A percentile compares a stretch with the other conserved stretches of the same genome.
Conservation (phyloP, 257 asterid genomes). For the Handroanthus guayacan region DNA sequence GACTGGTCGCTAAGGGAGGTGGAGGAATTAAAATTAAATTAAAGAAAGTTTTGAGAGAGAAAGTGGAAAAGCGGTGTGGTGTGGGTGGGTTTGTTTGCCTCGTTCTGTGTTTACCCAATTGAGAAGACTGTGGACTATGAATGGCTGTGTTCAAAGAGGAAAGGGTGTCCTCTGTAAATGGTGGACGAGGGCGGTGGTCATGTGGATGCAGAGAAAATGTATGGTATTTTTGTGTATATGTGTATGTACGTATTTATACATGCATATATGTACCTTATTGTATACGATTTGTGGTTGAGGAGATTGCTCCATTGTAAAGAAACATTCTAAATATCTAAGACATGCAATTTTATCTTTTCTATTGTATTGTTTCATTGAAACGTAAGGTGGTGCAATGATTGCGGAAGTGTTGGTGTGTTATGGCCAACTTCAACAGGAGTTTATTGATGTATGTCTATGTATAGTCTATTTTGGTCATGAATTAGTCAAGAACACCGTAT, state of each 20-base stretch:
- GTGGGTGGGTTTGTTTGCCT: constrained; percentile 36
- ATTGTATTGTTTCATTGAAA: too few relatives aligned
- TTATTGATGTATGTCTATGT: too few relatives aligned
- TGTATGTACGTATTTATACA: background rate
- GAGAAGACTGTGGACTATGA: constrained; percentile 35
- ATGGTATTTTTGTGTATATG: background rate
- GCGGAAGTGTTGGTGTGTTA: too few relatives aligned
- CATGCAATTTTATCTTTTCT: background rate
- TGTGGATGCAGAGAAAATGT: constrained; percentile 19
- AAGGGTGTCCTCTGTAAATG: constrained; percentile 47
- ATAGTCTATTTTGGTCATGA: too few relatives aligned
- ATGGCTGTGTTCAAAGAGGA: constrained; percentile 17
- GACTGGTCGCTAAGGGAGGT: constrained; percentile 47
- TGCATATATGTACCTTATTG: background rate
- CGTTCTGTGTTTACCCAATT: constrained; percentile 72
- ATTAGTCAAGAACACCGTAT: too few relatives aligned
- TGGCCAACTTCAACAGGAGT: too few relatives aligned
- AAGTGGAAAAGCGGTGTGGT: constrained; percentile 1
- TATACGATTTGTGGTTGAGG: background rate
- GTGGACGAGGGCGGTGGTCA: constrained; percentile 82
- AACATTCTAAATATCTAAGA: background rate
- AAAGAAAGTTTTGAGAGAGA: background rate
- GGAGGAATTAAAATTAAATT: constrained; percentile 39
- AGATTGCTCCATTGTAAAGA: constrained; percentile 26
- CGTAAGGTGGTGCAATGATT: too few relatives aligned